Base-by-base conservation (phyloP, 129 eudicot species). In the Helianthus tuberosus region DNA sequence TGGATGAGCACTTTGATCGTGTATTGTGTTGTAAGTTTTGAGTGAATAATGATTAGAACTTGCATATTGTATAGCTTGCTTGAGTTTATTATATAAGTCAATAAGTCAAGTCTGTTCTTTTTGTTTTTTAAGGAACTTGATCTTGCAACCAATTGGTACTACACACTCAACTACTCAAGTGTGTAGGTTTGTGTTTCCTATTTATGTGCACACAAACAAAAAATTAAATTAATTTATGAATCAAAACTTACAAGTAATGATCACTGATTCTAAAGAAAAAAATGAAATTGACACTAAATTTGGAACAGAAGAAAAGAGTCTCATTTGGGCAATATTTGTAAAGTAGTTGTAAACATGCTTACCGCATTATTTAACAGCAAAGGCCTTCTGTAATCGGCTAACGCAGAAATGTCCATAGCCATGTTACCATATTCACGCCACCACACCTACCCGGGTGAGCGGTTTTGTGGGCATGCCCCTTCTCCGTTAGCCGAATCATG, bases 1-100 rank as follows among this genome's bases (percentile, higher is more conserved):
- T 76, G 48, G 80, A 76, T 32, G 80, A 55, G 39, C 43, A 43
- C 68, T 55, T 46, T 57, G 68, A 68, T 55, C 1, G 20, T 62
- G n/a, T 72, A 20, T 44, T 64, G 68, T 79, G 20, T 58, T 72
- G 36, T 13, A 78, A 61, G 64, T 71, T 4, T 0, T 7, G 50
- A 61, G 57, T 69, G 71, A 49, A 78, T 47, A 15, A 23, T 62
- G 62, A 69, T 69, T 60, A 12, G 55, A 36, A 69, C 55, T 38
- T 47, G 68, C 59, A 9, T 66, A 66, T 47, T 61, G 71, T 77
- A 59, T 77, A 29, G 64, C 46, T 38, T 32, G 60, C 47, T 23
- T 39, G 72, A 66, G 48, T 41, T 20, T 66, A 43, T 66, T 66
- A 43, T 66, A 53, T 1, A 64, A 15, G 17, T 13, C 66, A 61